Conservation (phyloP, 495 filamentous ascomycete genomes). For the Penicillium pulvis region DNA sequence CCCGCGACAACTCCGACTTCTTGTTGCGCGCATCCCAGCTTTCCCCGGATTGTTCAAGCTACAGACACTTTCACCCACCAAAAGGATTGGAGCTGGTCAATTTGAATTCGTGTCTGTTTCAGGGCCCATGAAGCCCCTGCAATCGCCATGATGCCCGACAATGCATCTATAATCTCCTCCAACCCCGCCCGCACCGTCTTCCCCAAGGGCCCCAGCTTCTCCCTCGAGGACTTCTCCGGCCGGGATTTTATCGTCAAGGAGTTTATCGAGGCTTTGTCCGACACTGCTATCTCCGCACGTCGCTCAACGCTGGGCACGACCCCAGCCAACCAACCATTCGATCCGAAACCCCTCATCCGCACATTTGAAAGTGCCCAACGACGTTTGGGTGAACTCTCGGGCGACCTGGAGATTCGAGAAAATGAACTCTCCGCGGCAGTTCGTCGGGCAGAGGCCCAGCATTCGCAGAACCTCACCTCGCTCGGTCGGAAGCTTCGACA, state of each 20-base stretch:
- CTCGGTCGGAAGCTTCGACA: conserved; percentile 86
- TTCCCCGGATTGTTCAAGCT: conserved; percentile 29
- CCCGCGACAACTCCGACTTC: conserved; percentile 11
- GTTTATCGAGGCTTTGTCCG: conserved; percentile 92
- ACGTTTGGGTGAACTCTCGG: conserved; percentile 77
- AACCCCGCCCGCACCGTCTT: conserved; percentile 63
- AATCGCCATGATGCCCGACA: conserved; percentile 40
- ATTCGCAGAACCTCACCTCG: conserved; percentile 83
- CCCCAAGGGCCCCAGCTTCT: conserved; percentile 77
- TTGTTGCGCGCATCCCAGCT: conserved; percentile 14
- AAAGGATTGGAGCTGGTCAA: conserved; percentile 3
- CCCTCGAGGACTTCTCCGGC: conserved; percentile 81
- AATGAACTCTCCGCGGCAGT: conserved; percentile 89
- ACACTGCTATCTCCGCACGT: conserved; percentile 76
- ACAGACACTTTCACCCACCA: background rate
- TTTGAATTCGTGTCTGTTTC: background rate
- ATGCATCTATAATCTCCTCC: conserved; percentile 39
- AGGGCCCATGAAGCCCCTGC: conserved; percentile 20
- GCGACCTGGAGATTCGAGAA: conserved; percentile 81
- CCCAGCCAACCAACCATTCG: conserved; percentile 75
- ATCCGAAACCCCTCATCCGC: conserved; percentile 95
- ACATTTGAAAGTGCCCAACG: conserved; percentile 88
- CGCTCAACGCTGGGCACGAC: conserved; percentile 55
- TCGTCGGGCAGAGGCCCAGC: conserved; percentile 86
- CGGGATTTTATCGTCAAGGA: conserved; percentile 96